A percentile compares a stretch with the other conserved stretches of the same genome.
Evolutionary conservation across 257 asterid species (phyloP).

Genomic region (Solanum ossicruentum): DNA sequence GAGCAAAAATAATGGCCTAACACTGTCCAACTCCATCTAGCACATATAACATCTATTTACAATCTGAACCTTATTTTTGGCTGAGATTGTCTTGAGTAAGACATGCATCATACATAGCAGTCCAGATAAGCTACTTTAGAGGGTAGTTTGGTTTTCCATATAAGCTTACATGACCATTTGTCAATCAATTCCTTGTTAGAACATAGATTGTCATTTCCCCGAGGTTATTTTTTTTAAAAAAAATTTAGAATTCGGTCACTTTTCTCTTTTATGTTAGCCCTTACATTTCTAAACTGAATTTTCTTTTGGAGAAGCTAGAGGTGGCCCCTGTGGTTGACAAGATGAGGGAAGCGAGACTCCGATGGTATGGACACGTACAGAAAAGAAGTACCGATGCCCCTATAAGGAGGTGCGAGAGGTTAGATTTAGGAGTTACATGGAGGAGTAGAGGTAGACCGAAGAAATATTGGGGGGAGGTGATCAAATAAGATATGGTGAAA

Average conservation of each 20-base stretch:
- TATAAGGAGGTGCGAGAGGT: no score
- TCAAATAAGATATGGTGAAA: no score
- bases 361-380: no score
- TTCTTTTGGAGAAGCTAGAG: background rate
- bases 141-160: background rate
- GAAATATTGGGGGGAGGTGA: no score
- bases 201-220: background rate
- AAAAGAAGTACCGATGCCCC: no score
- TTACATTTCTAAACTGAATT: background rate
- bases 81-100: background rate
- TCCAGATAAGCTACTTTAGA: background rate
- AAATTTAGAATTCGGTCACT: background rate
- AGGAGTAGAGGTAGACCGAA: no score
- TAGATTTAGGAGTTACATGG: no score
- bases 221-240: background rate
- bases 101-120: background rate
- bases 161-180: background rate
- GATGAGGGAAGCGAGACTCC: no score
- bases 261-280: background rate
- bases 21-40: background rate
- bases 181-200: background rate
- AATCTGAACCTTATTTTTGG: background rate
- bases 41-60: background rate
- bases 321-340: no score
- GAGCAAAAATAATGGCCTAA: background rate